Evolutionary conservation across 2,329 filamentous ascomycete species (phyloP).

Genomic region (Pseudocercospora ulei): DNA sequence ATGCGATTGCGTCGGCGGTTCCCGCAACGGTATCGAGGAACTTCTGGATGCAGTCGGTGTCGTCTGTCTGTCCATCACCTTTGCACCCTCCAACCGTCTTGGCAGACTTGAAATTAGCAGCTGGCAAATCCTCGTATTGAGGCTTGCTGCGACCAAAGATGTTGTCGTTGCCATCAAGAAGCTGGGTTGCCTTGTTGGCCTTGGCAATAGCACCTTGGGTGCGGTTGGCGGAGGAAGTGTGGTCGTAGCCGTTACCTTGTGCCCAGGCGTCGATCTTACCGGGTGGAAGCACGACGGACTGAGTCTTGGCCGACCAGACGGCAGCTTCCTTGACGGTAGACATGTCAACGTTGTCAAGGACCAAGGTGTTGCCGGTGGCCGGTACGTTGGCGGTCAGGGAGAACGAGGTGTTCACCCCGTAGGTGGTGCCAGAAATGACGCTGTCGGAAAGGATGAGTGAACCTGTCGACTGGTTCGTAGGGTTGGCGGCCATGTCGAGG

Average conservation of each 20-base stretch:
- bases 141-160: slow-evolving; percentile 81
- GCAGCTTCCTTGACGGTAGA: slow-evolving; percentile 54
- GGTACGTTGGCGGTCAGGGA: slow-evolving; percentile 53
- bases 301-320: slow-evolving; percentile 48
- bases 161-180: slow-evolving; percentile 56
- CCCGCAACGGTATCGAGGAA: slow-evolving; percentile 58
- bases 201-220: slow-evolving; percentile 12
- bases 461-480: slow-evolving; percentile 51
- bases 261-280: slow-evolving; percentile 62
- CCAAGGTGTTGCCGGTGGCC: slow-evolving; percentile 66
- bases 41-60: slow-evolving; percentile 73
- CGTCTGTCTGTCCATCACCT: slow-evolving; percentile 79
- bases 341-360: slow-evolving; percentile 87
- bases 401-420: slow-evolving; percentile 68
- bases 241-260: slow-evolving; percentile 65
- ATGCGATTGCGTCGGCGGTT: slow-evolving; percentile 48
- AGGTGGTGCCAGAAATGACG: slow-evolving; percentile 61
- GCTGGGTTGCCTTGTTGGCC: slow-evolving; percentile 44
- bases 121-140: slow-evolving; percentile 63
- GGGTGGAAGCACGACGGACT: slow-evolving; percentile 56
- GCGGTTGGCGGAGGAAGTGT: slow-evolving; percentile 36
- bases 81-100: slow-evolving; percentile 64
- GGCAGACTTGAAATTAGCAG: slow-evolving; percentile 68
- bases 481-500: slow-evolving; percentile 43
- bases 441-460: slow-evolving; percentile 78